These are phyloP conservation scores for Dactylellina haptotyla DNA, from an alignment of 2,329 filamentous ascomycete species.

Conservation along the genomic window DNA sequence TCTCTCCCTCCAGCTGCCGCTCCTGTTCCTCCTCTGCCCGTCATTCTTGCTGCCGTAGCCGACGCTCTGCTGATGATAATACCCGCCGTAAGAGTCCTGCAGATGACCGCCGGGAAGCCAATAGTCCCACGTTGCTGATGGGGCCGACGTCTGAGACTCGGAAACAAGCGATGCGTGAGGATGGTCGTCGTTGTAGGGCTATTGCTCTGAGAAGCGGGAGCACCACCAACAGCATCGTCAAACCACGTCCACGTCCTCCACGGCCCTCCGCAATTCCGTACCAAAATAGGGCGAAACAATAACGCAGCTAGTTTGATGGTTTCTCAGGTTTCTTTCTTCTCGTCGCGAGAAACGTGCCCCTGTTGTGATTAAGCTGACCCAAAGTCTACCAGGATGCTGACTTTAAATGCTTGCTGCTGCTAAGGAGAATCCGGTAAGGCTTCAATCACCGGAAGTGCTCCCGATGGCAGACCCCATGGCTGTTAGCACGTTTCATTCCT, in stretches of 20 bases:
- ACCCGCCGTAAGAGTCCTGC: not conserved
- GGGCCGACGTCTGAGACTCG: slow-evolving; percentile 41
- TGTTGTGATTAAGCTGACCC: slow-evolving; percentile 1
- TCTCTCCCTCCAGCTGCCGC: too few relatives aligned
- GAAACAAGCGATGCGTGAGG: slow-evolving; percentile 38
- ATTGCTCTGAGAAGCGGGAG: slow-evolving; percentile 1
- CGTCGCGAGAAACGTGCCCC: not conserved
- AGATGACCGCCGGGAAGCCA: slow-evolving; percentile 26
- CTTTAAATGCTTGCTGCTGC: not conserved
- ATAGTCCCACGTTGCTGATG: slow-evolving; percentile 34
- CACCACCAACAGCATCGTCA: not conserved
- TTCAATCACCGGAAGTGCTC: slow-evolving; percentile 47
- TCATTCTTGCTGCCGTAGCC: too few relatives aligned
- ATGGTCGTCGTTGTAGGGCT: not conserved
- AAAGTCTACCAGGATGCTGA: slow-evolving; percentile 17
- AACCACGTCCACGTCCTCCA: too few relatives aligned
- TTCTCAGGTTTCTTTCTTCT: not conserved
- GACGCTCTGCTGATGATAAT: slow-evolving; percentile 3
- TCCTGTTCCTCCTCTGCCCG: too few relatives aligned
- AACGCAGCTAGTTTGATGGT: slow-evolving; percentile 2
- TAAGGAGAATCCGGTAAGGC: slow-evolving; percentile 37
- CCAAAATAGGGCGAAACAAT: not conserved
- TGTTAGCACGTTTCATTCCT: slow-evolving; percentile 50
- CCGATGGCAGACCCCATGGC: slow-evolving; percentile 49
- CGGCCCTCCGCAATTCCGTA: too few relatives aligned